phyloP scores from a whole-genome alignment of 2,329 filamentous ascomycete species.

The Rutstroemia sp. region DNA sequence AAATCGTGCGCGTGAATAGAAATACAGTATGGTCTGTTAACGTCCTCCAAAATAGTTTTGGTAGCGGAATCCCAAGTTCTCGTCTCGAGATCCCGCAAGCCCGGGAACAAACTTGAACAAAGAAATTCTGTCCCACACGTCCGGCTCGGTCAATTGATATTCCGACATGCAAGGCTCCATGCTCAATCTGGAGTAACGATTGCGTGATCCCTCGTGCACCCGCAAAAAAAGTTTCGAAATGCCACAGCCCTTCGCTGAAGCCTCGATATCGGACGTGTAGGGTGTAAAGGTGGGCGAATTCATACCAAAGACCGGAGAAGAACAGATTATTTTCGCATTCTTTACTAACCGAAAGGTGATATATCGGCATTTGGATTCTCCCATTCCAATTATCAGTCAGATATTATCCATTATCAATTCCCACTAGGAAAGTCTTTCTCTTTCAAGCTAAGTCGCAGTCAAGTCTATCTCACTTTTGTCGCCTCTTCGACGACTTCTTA shows the following conservation, averaged over 20 bases:
- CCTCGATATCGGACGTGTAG: background rate
- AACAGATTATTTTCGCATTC: background rate
- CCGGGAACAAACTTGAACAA: too few relatives aligned
- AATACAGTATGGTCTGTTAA: too few relatives aligned
- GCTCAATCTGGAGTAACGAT: background rate
- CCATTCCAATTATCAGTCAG: background rate
- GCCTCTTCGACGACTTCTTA: background rate
- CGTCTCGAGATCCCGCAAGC: too few relatives aligned
- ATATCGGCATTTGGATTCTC: slow-evolving; percentile 1
- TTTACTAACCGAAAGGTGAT: slow-evolving; percentile 1
- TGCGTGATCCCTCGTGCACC: slow-evolving; percentile 5
- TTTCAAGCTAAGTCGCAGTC: slow-evolving; percentile 1
- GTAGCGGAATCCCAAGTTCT: too few relatives aligned
- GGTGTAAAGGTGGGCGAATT: background rate
- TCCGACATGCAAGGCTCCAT: too few relatives aligned
- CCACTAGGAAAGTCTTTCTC: background rate
- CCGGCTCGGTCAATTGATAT: too few relatives aligned
- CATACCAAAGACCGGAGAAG: background rate
- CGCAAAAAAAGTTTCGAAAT: background rate
- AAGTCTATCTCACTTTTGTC: background rate
- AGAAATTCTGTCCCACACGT: too few relatives aligned
- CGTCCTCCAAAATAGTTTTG: too few relatives aligned
- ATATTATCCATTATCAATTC: background rate
- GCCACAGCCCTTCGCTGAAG: background rate
- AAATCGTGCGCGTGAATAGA: too few relatives aligned